A percentile compares a stretch with the other conserved stretches of the same genome.
Evolutionary conservation across 2,329 filamentous ascomycete genomes (phyloP).

Genomic region (Phialocephala subalpina): DNA sequence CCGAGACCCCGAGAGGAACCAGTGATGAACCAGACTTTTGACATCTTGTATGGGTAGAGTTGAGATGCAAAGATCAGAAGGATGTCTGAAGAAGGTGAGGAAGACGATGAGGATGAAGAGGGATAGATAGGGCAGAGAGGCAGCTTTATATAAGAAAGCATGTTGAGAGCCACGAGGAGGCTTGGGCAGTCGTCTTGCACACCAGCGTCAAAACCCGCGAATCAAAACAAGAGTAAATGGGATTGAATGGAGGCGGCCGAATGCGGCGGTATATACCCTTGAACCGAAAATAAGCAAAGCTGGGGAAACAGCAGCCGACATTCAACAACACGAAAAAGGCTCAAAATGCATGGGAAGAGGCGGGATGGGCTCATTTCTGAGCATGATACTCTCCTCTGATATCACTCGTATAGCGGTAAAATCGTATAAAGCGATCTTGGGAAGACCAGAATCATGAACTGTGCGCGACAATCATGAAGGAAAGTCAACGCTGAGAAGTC

Average conservation of each 20-base stretch:
- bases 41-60: constrained; percentile 13
- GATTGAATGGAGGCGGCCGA: background rate
- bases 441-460: too few relatives aligned
- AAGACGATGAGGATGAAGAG: background rate
- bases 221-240: background rate
- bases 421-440: too few relatives aligned
- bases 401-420: too few relatives aligned
- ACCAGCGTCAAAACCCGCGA: background rate
- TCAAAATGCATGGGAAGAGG: too few relatives aligned
- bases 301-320: background rate
- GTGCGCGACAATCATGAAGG: too few relatives aligned
- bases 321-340: background rate
- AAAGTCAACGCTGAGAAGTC: too few relatives aligned
- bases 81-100: background rate
- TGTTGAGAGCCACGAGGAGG: too few relatives aligned
- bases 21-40: constrained; percentile 55
- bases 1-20: constrained; percentile 58
- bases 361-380: too few relatives aligned
- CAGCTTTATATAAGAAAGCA: background rate
- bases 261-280: background rate
- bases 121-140: background rate
- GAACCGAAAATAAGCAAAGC: background rate
- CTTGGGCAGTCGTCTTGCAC: background rate
- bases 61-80: background rate
- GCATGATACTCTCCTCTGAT: too few relatives aligned